These are phyloP conservation scores for Pulicaria dysenterica DNA, from an alignment of 129 eudicot species.

Conservation along the genomic window DNA sequence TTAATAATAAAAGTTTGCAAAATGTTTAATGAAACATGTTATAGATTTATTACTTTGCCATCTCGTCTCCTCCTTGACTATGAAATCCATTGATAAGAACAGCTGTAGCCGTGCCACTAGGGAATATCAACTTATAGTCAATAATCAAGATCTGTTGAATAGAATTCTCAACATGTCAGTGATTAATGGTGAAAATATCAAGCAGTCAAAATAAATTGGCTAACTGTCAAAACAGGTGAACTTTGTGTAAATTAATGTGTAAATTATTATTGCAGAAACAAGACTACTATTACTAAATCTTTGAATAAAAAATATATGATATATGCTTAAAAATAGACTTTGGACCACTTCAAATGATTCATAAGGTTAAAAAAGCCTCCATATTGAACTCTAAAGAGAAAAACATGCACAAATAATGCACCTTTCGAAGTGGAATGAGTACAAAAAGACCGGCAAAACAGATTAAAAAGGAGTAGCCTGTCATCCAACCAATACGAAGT, in stretches of 20 bases:
- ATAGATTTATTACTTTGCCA: conserved; percentile 53
- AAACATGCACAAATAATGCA: conserved; percentile 18
- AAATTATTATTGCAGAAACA: no score
- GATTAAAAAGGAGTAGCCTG: conserved; percentile 52
- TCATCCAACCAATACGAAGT: conserved; percentile 83
- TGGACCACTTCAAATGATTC: neutral
- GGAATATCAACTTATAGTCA: conserved; percentile 73
- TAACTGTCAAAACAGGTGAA: neutral
- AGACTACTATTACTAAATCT: neutral
- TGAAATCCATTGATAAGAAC: conserved; percentile 96
- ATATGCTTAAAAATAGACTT: neutral
- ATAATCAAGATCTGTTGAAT: conserved; percentile 73
- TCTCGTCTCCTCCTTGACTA: conserved; percentile 58
- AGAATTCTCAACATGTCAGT: conserved; percentile 8
- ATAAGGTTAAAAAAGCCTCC: neutral
- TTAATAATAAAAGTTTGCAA: neutral
- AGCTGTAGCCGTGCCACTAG: conserved; percentile 96
- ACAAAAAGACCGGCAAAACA: conserved; percentile 80
- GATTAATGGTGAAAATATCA: neutral
- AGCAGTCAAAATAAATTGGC: neutral
- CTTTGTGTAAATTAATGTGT: neutral
- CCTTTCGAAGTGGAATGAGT: conserved; percentile 80
- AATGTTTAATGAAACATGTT: conserved; percentile 16
- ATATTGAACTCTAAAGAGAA: neutral
- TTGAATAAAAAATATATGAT: neutral